These are phyloP conservation scores for Acanthamoeba culbertsoni DNA, from an alignment of 208 protist species.

Conservation along the genomic window DNA sequence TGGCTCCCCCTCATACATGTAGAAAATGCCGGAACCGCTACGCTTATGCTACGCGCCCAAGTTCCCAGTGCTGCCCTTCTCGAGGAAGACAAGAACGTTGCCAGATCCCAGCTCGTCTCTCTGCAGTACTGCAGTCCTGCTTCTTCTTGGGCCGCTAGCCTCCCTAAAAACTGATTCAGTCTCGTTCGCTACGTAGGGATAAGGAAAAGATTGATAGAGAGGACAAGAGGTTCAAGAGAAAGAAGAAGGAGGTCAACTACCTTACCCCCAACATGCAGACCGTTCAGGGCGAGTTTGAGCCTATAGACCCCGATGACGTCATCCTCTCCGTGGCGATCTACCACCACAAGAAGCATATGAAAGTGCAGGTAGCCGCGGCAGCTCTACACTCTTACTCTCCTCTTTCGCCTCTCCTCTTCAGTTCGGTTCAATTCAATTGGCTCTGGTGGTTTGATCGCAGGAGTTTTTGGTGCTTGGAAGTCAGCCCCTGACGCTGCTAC, in stretches of 20 bases:
- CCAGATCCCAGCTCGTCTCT: not conserved
- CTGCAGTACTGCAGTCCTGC: not conserved
- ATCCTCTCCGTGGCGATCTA: not conserved
- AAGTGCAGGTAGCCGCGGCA: not conserved
- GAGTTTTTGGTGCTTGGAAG: slow-evolving; percentile 69
- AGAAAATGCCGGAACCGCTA: not conserved
- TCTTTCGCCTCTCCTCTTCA: not conserved
- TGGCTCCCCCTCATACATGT: not conserved
- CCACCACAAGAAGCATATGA: slow-evolving; percentile 11
- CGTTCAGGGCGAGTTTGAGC: not conserved
- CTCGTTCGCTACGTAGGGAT: not conserved
- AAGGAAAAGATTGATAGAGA: not conserved
- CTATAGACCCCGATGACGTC: not conserved
- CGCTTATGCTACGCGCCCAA: not conserved
- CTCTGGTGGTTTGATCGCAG: too few species aligned
- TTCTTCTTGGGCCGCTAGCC: not conserved
- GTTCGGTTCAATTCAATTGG: not conserved
- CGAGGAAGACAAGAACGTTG: not conserved
- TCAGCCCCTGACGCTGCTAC: slow-evolving; percentile 69
- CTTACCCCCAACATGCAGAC: slow-evolving; percentile 8
- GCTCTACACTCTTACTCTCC: not conserved
- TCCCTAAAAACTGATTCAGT: not conserved
- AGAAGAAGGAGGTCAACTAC: slow-evolving; percentile 29
- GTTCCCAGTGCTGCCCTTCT: not conserved
- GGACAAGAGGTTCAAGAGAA: not conserved